Evolutionary conservation across 176 grass and related monocot genomes (phyloP).

Genomic region (Zea luxurians): DNA sequence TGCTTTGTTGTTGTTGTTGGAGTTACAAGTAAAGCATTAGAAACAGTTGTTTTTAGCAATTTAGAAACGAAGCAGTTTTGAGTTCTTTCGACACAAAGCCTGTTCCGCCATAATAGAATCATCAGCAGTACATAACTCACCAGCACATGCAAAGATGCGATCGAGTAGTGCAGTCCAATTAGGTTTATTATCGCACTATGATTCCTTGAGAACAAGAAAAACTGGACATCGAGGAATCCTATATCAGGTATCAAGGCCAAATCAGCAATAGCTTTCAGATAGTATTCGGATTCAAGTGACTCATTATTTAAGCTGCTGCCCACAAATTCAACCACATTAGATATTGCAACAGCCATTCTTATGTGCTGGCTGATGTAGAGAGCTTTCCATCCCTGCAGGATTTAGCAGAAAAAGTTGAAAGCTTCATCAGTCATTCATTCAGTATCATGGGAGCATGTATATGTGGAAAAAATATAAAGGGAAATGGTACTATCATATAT

Average conservation of each 20-base stretch:
- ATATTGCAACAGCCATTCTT: conserved; percentile 48
- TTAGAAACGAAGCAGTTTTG: conserved; percentile 1
- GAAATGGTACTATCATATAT: neutral
- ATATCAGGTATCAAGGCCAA: conserved; percentile 47
- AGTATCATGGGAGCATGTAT: conserved; percentile 14
- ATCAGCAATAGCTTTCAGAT: conserved; percentile 61
- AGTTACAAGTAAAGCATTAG: neutral
- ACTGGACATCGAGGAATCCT: conserved; percentile 57
- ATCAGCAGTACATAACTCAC: conserved; percentile 44
- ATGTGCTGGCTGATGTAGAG: conserved; percentile 58
- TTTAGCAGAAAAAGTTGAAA: conserved; percentile 20
- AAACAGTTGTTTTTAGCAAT: conserved; percentile 7
- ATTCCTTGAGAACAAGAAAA: conserved; percentile 66
- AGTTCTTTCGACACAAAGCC: neutral
- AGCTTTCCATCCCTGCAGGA: conserved; percentile 56
- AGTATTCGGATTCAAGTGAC: conserved; percentile 64
- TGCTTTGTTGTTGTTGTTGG: too few species aligned
- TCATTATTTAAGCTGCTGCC: conserved; percentile 41
- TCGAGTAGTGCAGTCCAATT: conserved; percentile 66
- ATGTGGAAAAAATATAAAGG: neutral
- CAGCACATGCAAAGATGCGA: conserved; percentile 48
- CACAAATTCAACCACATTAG: conserved; percentile 54
- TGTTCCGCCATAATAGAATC: neutral
- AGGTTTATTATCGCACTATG: conserved; percentile 57
- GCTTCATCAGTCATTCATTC: neutral